Evolutionary conservation across 75 land plant genomes (phyloP), one percentile per base, ranked within the genome.

Genomic region (Pinus albicaulis): DNA sequence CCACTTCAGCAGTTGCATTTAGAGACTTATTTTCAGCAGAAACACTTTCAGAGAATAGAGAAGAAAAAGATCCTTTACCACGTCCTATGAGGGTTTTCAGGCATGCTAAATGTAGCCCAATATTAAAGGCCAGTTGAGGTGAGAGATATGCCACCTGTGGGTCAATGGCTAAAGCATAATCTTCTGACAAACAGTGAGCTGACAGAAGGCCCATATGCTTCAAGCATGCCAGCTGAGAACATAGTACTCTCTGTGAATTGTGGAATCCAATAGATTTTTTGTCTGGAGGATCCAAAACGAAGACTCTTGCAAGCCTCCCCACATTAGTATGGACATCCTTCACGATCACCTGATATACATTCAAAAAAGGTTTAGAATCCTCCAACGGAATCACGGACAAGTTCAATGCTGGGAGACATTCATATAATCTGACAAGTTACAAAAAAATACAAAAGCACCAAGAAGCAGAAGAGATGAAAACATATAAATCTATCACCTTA

Each of bases 61-160:
- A 78, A 15, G 75, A 72, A 64, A 80, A 76, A 13, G 79, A 57
- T 55, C 81, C 90, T 74, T 83, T 55, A 11, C 89, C 89, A 12
- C 62, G 55, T 16, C 60, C 72, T 55, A 83, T 72, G 23, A 87
- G 77, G 59, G 52, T 34, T 65, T 83, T 83, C 71, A 93, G 84
- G 81, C 92, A 93, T 16, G 92, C 76, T 14, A 87, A 24, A 76
- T 95, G 97, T 73, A 93, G 70, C 57, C 87, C 92, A 64, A 95
- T 78, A 76, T 95, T 95, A 79, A 91, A 95, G 59, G 97, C 97
- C 56, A 95, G 74, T 16, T 82, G 71, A 8, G 99, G 94, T 65
- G 93, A 86, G 38, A 93, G 70, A 76, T 89, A 95, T 12, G 89
- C 99, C 71, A 87, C 80, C 24, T 80, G 74, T 25, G 58, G 57